phyloP scores from a whole-genome alignment of 108 stramenopile genomes.

The Cyclostephanos tholiformis region DNA sequence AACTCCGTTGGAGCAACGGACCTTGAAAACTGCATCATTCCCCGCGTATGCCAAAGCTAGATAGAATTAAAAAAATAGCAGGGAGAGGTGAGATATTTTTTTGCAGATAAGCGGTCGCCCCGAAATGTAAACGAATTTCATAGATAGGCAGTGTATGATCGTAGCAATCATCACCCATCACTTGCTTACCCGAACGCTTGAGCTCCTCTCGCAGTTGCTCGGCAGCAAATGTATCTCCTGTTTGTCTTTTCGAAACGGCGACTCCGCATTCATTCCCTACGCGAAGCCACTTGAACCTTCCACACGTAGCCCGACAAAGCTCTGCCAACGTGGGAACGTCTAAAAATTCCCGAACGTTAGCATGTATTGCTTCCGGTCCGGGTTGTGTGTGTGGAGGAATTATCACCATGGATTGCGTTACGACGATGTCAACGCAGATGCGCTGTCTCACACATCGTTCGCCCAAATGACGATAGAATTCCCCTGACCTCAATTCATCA shows the following conservation, averaged over 20 bases:
- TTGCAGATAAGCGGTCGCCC: background rate
- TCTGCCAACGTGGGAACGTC: slow-evolving; percentile 79
- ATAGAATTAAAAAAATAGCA: slow-evolving; percentile 36
- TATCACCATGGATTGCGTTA: slow-evolving; percentile 55
- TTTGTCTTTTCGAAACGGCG: slow-evolving; percentile 12
- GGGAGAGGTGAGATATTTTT: slow-evolving; percentile 20
- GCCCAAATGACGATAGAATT: slow-evolving; percentile 64
- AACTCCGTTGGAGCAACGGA: slow-evolving; percentile 74
- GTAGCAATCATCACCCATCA: background rate
- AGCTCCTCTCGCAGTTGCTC: slow-evolving; percentile 61
- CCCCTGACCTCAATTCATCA: slow-evolving; percentile 38
- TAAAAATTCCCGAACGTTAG: slow-evolving; percentile 55
- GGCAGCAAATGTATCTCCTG: slow-evolving; percentile 23
- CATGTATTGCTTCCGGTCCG: slow-evolving; percentile 8
- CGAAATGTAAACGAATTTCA: background rate
- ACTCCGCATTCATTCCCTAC: slow-evolving; percentile 61
- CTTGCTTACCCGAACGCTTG: slow-evolving; percentile 23
- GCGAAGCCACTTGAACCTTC: slow-evolving; percentile 70
- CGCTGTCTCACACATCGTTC: slow-evolving; percentile 53
- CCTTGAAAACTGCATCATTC: slow-evolving; percentile 80
- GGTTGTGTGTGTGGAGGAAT: slow-evolving; percentile 30
- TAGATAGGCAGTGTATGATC: background rate
- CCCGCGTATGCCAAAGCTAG: slow-evolving; percentile 42
- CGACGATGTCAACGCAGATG: slow-evolving; percentile 70
- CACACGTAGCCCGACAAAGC: slow-evolving; percentile 71